Conservation (phyloP, 192 early-diverging fungal genomes). For the Backusella macrospora region DNA sequence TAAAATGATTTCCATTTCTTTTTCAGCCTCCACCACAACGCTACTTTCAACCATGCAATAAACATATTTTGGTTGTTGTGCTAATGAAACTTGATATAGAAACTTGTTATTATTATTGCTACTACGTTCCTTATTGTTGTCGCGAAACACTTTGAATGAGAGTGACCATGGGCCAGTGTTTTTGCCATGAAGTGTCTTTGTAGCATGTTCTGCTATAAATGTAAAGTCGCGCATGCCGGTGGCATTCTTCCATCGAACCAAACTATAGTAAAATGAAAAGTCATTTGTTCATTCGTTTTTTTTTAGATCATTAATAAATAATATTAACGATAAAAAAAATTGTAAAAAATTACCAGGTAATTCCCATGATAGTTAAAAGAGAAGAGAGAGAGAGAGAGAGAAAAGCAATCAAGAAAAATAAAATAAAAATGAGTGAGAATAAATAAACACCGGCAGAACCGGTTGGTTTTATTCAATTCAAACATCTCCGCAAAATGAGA, state of each 20-base stretch:
- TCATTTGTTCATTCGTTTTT: no score
- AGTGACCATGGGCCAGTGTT: conserved; percentile 43
- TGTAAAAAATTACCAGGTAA: no score
- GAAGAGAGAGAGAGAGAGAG: no score
- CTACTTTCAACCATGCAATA: conserved; percentile 52
- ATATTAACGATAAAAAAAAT: no score
- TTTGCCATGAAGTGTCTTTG: conserved; percentile 42
- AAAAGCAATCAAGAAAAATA: no score
- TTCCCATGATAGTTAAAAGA: no score
- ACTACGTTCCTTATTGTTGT: conserved; percentile 22
- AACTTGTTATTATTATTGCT: conserved; percentile 31
- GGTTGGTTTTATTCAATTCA: no score
- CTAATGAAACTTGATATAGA: conserved; percentile 39
- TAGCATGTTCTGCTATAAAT: conserved; percentile 40
- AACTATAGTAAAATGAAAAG: conserved; percentile 14
- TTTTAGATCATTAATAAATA: no score
- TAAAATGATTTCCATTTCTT: conserved; percentile 51
- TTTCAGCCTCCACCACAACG: conserved; percentile 54
- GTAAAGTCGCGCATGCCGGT: conserved; percentile 46
- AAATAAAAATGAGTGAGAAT: no score
- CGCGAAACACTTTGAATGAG: conserved; percentile 42
- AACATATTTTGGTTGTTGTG: conserved; percentile 38
- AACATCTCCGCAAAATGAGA: no score
- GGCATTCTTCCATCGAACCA: conserved; percentile 47
- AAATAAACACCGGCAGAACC: no score